phyloP scores from a whole-genome alignment of 2,329 filamentous ascomycete genomes.

The Colletotrichum noveboracense region DNA sequence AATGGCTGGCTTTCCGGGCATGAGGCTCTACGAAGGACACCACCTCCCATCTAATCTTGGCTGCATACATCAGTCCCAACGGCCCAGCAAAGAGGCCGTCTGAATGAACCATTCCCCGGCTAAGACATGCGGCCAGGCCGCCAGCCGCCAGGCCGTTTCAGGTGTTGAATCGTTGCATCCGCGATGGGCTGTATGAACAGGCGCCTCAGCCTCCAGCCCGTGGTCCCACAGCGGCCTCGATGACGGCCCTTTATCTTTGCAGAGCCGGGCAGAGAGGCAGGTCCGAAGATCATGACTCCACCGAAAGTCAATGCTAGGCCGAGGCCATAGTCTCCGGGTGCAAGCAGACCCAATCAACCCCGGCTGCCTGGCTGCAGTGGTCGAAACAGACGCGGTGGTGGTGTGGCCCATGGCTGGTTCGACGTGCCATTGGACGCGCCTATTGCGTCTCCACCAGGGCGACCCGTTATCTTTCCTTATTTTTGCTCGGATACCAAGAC shows the following conservation, averaged over 20 bases:
- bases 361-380: background rate
- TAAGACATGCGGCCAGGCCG: slow-evolving; percentile 11
- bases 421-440: slow-evolving; percentile 1
- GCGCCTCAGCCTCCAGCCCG: slow-evolving; percentile 17
- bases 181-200: slow-evolving; percentile 6
- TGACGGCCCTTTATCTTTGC: background rate
- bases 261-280: background rate
- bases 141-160: slow-evolving; percentile 18
- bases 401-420: background rate
- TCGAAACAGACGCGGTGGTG: slow-evolving; percentile 7
- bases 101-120: background rate
- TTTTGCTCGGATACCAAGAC: background rate
- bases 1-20: background rate
- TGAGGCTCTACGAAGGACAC: background rate
- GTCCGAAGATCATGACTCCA: background rate
- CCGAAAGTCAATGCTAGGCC: background rate
- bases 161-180: background rate
- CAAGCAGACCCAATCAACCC: slow-evolving; percentile 19
- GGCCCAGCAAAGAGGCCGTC: background rate
- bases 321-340: background rate
- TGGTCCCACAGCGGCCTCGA: background rate
- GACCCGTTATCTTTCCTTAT: background rate
- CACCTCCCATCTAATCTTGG: background rate
- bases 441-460: background rate
- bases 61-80: background rate